phyloP scores from a whole-genome alignment of 2,329 filamentous ascomycete species.

The Furcasterigmium sp. region DNA sequence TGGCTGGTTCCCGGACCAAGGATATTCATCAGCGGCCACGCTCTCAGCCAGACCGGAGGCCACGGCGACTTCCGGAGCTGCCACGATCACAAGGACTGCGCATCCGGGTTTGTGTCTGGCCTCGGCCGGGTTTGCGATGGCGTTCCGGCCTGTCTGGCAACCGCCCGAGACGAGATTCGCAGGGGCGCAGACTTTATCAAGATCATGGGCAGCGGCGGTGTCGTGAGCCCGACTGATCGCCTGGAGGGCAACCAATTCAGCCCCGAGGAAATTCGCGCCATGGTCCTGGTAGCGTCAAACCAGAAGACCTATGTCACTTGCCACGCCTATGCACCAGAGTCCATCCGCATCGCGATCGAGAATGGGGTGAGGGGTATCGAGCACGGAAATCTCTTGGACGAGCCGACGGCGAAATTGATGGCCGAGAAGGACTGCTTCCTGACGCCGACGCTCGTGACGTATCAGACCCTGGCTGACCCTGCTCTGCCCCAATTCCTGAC shows the following conservation, averaged over 20 bases:
- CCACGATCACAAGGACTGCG: slow-evolving; percentile 33
- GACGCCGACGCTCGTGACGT: slow-evolving; percentile 49
- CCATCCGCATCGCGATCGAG: slow-evolving; percentile 49
- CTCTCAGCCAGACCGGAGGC: slow-evolving; percentile 52
- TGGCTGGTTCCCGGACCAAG: slow-evolving; percentile 48
- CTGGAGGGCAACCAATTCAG: slow-evolving; percentile 52
- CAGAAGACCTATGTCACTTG: slow-evolving; percentile 48
- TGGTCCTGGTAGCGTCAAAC: slow-evolving; percentile 42
- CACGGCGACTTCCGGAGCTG: slow-evolving; percentile 44
- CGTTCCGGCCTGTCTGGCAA: slow-evolving; percentile 47
- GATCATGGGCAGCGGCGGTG: slow-evolving; percentile 54
- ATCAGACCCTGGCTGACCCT: slow-evolving; percentile 40
- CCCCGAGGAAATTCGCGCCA: slow-evolving; percentile 47
- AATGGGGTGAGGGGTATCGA: slow-evolving; percentile 49
- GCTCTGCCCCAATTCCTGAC: slow-evolving; percentile 30
- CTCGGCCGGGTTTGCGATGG: slow-evolving; percentile 46
- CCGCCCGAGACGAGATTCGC: slow-evolving; percentile 47
- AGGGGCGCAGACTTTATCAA: slow-evolving; percentile 56
- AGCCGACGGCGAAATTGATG: slow-evolving; percentile 41
- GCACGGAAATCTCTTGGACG: slow-evolving; percentile 37
- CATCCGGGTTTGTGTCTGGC: slow-evolving; percentile 37
- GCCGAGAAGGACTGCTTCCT: slow-evolving; percentile 40
- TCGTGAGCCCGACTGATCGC: slow-evolving; percentile 48
- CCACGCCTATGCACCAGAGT: slow-evolving; percentile 49
- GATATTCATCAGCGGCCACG: slow-evolving; percentile 48